A percentile compares a stretch with the other conserved stretches of the same genome.
Evolutionary conservation across 768 basidiomycete genomes (phyloP).

Genomic region (Mycena crocata): DNA sequence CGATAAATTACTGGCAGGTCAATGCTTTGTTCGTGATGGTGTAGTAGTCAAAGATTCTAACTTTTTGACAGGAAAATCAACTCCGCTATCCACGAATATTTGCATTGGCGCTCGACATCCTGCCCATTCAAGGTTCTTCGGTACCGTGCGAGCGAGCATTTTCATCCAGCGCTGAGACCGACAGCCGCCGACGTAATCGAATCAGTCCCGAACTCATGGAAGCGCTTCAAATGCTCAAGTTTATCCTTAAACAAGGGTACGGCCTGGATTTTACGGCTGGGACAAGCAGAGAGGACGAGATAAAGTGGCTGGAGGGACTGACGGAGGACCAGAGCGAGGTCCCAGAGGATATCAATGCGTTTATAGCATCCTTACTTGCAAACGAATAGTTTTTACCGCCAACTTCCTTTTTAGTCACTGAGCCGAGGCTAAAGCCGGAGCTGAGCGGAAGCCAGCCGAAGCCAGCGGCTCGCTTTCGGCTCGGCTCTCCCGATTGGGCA

Average conservation of each 20-base stretch:
- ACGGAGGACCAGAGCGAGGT: background rate
- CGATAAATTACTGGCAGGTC: slow-evolving; percentile 5
- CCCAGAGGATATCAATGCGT: background rate
- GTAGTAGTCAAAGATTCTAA: background rate
- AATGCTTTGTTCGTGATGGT: background rate
- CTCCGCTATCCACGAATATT: background rate
- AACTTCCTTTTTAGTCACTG: background rate
- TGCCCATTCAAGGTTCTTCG: background rate
- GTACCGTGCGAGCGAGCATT: background rate
- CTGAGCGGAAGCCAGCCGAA: slow-evolving; percentile 9
- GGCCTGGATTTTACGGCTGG: background rate
- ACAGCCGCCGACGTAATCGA: background rate
- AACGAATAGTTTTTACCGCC: too few species aligned
- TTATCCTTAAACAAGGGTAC: background rate
- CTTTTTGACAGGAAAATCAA: background rate
- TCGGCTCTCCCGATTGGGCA: slow-evolving; percentile 3
- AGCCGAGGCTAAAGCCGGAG: slow-evolving; percentile 6
- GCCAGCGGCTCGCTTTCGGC: background rate
- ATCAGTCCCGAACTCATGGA: background rate
- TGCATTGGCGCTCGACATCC: background rate
- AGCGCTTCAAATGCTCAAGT: background rate
- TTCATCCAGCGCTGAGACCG: background rate
- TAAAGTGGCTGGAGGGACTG: background rate
- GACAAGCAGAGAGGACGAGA: background rate
- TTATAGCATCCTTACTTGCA: too few species aligned